Conservation (phyloP, 768 basidiomycete genomes). For the Neoboletus subvelutipes region DNA sequence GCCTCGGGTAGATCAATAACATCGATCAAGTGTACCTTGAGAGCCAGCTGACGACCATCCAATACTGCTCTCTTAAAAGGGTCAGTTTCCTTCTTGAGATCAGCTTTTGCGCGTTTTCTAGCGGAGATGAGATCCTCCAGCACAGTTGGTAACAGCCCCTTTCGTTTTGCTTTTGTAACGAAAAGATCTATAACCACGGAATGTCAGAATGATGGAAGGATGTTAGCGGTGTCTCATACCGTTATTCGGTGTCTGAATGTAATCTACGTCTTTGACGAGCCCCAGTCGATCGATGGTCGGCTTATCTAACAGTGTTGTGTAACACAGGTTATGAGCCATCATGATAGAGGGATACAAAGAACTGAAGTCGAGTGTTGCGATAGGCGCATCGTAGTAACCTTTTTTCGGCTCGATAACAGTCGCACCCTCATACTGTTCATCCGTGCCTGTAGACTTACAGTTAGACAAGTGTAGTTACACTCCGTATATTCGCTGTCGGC, state of each 20-base stretch:
- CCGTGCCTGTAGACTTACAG: constrained; percentile 54
- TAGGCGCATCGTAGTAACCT: constrained; percentile 95
- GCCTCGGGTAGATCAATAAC: background rate
- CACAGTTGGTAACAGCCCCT: constrained; percentile 89
- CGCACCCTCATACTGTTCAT: constrained; percentile 98
- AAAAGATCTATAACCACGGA: constrained; percentile 69
- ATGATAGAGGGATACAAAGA: constrained; percentile 99
- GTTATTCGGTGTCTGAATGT: constrained; percentile 93
- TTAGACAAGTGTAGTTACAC: background rate
- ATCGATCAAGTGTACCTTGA: constrained; percentile 60
- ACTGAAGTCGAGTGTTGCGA: constrained; percentile 97
- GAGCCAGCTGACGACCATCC: constrained; percentile 93
- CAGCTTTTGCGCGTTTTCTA: constrained; percentile 92
- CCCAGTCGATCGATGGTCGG: constrained; percentile 70
- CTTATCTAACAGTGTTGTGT: constrained; percentile 92
- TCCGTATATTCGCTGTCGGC: constrained; percentile 4
- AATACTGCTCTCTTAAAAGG: constrained; percentile 96
- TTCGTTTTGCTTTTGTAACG: constrained; percentile 65
- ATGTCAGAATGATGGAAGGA: background rate
- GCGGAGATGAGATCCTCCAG: constrained; percentile 92
- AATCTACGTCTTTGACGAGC: constrained; percentile 84
- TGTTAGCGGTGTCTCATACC: constrained; percentile 45
- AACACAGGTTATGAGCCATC: constrained; percentile 99
- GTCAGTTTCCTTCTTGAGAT: constrained; percentile 95
- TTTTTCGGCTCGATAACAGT: constrained; percentile 97